Conservation (phyloP, 179 eudicot genomes). For the Spinacia oleracea region DNA sequence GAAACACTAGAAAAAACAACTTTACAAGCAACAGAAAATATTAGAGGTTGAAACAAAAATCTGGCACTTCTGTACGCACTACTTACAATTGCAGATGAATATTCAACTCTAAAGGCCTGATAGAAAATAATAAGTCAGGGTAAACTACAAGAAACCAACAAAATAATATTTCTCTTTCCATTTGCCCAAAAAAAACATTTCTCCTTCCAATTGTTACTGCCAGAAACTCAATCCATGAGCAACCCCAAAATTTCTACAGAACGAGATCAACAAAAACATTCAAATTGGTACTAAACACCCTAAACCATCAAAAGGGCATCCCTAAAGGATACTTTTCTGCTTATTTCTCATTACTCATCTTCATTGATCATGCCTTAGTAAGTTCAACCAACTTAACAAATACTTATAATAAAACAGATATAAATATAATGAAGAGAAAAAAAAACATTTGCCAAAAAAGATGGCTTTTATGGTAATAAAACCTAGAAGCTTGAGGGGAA, state of each 20-base stretch:
- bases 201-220: not conserved
- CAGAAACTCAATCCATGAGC: too few species aligned
- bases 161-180: not conserved
- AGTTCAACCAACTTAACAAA: not conserved
- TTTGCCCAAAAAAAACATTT: too few species aligned
- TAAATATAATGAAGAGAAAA: too few species aligned
- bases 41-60: not conserved
- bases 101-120: not conserved
- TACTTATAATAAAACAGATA: too few species aligned
- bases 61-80: not conserved
- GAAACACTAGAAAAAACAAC: not conserved
- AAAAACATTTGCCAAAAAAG: too few species aligned
- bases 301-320: not conserved
- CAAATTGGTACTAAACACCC: not conserved
- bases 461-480: too few species aligned
- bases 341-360: not conserved
- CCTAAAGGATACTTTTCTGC: not conserved
- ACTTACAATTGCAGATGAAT: not conserved
- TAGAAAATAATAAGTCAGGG: too few species aligned
- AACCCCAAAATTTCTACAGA: not conserved
- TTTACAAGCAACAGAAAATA: not conserved
- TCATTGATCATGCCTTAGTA: not conserved
- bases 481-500: not conserved
- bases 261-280: not conserved
- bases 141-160: not conserved